phyloP scores from a whole-genome alignment of 2,329 filamentous ascomycete genomes.

The Westerdykella ornata region DNA sequence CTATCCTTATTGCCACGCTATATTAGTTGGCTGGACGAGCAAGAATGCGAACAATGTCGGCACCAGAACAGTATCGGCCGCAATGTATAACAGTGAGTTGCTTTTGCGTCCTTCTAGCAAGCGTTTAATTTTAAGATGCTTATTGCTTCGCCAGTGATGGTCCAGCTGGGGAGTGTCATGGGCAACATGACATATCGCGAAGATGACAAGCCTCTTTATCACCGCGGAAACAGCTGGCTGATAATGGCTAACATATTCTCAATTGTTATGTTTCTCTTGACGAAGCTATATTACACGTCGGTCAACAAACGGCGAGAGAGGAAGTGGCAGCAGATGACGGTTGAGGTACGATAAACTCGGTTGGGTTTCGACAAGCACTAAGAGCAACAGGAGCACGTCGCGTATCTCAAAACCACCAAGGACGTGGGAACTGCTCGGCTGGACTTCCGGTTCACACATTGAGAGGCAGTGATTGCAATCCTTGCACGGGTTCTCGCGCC shows the following conservation, averaged over 20 bases:
- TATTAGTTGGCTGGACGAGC: conserved; percentile 51
- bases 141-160: conserved; percentile 27
- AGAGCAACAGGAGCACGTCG: conserved; percentile 1
- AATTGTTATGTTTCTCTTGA: conserved; percentile 2
- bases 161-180: conserved; percentile 43
- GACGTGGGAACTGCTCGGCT: conserved; percentile 4
- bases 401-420: conserved; percentile 5
- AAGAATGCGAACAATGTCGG: conserved; percentile 55
- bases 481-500: too few relatives aligned
- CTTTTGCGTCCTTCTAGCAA: too few relatives aligned
- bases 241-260: conserved; percentile 3
- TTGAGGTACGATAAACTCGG: conserved; percentile 1
- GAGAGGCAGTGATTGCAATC: not conserved
- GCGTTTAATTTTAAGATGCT: too few relatives aligned
- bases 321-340: conserved; percentile 3
- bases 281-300: conserved; percentile 4
- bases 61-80: conserved; percentile 53
- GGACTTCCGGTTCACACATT: conserved; percentile 8
- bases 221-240: conserved; percentile 2
- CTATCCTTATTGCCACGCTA: conserved; percentile 44
- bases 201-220: conserved; percentile 48
- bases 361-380: not conserved
- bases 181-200: conserved; percentile 49
- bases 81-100: conserved; percentile 46
- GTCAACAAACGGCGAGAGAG: conserved; percentile 4